Percentiles rank a stretch among this genome's conserved stretches.
Conservation (phyloP, 2,329 filamentous ascomycete genomes). For the Colletotrichum lupini region DNA sequence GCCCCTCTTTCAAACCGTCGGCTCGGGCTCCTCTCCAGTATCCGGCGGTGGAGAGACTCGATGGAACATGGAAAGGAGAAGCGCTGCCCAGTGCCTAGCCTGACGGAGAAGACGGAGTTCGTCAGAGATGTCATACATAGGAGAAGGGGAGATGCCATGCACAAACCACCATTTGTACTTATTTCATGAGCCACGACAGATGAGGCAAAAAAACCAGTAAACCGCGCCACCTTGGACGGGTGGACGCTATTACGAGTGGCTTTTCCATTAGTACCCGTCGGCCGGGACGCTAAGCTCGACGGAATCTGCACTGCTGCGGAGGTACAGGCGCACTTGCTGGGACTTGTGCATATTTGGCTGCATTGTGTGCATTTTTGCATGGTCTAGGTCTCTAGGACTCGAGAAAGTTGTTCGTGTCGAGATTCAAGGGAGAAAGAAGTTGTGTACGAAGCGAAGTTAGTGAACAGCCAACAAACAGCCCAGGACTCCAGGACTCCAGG, state of each 20-base stretch:
- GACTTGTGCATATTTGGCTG: background rate
- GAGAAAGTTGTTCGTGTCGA: too few species aligned
- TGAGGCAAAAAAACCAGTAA: conserved; percentile 4
- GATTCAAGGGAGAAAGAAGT: too few species aligned
- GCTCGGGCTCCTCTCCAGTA: conserved; percentile 13
- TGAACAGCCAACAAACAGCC: too few species aligned
- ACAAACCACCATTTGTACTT: background rate
- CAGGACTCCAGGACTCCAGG: too few species aligned
- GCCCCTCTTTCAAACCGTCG: conserved; percentile 8
- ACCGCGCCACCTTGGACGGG: conserved; percentile 20
- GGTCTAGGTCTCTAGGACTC: background rate
- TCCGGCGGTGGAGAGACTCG: conserved; percentile 4
- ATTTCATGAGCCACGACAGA: background rate
- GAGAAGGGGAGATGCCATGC: conserved; percentile 1
- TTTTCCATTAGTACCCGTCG: conserved; percentile 27
- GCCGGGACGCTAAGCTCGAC: conserved; percentile 8
- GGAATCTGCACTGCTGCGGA: conserved; percentile 4
- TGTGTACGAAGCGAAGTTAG: too few species aligned
- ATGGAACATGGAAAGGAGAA: background rate
- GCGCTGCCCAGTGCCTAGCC: background rate
- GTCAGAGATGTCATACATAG: background rate
- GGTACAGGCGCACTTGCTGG: background rate
- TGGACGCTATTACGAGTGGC: conserved; percentile 31
- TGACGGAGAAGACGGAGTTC: background rate
- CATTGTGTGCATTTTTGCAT: conserved; percentile 5